Percentiles rank a stretch among this genome's conserved stretches.
phyloP scores from a whole-genome alignment of 495 filamentous ascomycete species.

The Aspergillus diversus region DNA sequence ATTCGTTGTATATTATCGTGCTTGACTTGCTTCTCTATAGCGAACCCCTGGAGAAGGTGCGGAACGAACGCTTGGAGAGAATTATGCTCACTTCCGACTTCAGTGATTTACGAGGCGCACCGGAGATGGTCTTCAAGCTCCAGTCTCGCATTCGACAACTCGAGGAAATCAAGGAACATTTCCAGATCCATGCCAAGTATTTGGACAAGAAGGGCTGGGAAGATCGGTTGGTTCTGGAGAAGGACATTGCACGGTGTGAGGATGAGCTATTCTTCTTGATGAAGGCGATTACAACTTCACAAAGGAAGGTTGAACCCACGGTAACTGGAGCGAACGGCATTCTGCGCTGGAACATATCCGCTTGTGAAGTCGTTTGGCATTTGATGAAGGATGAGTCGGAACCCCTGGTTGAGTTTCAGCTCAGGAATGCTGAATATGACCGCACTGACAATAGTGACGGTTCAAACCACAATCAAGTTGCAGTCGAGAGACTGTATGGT shows the following conservation, averaged over 20 bases:
- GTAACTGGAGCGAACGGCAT: conserved; percentile 73
- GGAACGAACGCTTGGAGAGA: conserved; percentile 90
- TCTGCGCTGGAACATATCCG: conserved; percentile 85
- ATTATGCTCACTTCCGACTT: conserved; percentile 99
- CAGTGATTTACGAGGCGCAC: conserved; percentile 90
- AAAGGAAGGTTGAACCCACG: conserved; percentile 73
- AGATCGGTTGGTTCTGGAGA: conserved; percentile 81
- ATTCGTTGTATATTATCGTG: conserved; percentile 95
- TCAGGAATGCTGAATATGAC: conserved; percentile 87
- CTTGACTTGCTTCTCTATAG: conserved; percentile 92
- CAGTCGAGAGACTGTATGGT: conserved; percentile 80
- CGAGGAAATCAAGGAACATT: conserved; percentile 95
- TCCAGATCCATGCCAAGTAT: conserved; percentile 87
- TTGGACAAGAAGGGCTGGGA: conserved; percentile 91
- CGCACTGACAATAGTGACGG: conserved; percentile 95
- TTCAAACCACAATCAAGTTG: conserved; percentile 89
- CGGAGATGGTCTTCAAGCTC: conserved; percentile 88
- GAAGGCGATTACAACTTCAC: conserved; percentile 98
- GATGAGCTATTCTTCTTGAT: conserved; percentile 99
- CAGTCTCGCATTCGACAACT: conserved; percentile 92
- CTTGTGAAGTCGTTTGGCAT: conserved; percentile 95
- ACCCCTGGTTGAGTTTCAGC: conserved; percentile 90
- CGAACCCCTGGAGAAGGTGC: conserved; percentile 93
- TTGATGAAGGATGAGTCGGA: conserved; percentile 82
- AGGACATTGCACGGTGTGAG: conserved; percentile 85